Evolutionary conservation across 495 filamentous ascomycete species (phyloP).

Genomic region (Ascodesmis nigricans): DNA sequence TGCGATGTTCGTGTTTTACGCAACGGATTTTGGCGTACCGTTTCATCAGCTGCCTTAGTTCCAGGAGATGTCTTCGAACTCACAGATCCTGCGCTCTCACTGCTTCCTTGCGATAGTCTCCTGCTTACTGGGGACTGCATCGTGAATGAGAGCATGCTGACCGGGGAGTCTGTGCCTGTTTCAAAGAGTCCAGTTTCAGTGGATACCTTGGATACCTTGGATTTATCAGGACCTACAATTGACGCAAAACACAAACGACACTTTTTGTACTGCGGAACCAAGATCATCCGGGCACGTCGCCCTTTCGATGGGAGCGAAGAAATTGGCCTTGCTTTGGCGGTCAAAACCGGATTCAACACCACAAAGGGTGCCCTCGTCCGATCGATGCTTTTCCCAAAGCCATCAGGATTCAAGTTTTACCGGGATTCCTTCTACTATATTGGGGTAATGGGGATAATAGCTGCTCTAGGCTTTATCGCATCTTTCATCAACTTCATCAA

Average conservation of each 20-base stretch:
- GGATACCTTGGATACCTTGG: slow-evolving; percentile 47
- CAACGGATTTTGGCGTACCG: slow-evolving; percentile 84
- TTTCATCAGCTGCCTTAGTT: slow-evolving; percentile 69
- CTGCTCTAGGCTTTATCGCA: slow-evolving; percentile 63
- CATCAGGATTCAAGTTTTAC: slow-evolving; percentile 95
- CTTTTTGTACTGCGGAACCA: slow-evolving; percentile 86
- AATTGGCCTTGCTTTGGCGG: slow-evolving; percentile 74
- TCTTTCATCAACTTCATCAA: slow-evolving; percentile 86
- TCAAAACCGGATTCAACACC: slow-evolving; percentile 88
- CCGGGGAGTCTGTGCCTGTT: slow-evolving; percentile 90
- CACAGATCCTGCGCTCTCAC: slow-evolving; percentile 81
- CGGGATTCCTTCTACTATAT: slow-evolving; percentile 95
- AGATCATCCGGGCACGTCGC: slow-evolving; percentile 71
- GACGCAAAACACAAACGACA: slow-evolving; percentile 60
- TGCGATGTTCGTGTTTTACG: slow-evolving; percentile 85
- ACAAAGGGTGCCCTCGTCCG: slow-evolving; percentile 91
- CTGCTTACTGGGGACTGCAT: slow-evolving; percentile 89
- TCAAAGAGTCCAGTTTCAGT: slow-evolving; percentile 78
- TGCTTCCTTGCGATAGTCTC: slow-evolving; percentile 85
- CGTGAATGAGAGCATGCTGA: slow-evolving; percentile 99
- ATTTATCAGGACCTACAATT: slow-evolving; percentile 56
- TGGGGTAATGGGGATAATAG: slow-evolving; percentile 85
- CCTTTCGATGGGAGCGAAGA: slow-evolving; percentile 71
- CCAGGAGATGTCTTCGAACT: slow-evolving; percentile 96
- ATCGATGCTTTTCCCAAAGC: slow-evolving; percentile 97